Conservation (phyloP, 1,284 basidiomycete species). For the Porogramme epimiltina region DNA sequence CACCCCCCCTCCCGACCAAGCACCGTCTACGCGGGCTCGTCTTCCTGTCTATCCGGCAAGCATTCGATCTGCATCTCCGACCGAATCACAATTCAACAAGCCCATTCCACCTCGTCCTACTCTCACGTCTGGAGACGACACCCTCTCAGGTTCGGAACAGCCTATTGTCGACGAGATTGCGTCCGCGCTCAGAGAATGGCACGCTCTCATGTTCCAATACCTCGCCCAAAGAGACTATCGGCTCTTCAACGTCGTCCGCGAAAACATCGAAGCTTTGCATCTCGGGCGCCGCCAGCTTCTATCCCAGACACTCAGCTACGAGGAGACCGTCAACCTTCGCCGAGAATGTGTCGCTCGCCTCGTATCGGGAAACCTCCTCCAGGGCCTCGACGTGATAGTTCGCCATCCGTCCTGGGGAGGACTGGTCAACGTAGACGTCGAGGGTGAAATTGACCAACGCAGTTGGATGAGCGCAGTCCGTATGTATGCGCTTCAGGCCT, state of each 20-base stretch:
- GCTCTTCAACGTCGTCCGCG: slow-evolving; percentile 84
- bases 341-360: slow-evolving; percentile 88
- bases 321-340: slow-evolving; percentile 84
- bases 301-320: slow-evolving; percentile 84
- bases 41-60: slow-evolving; percentile 71
- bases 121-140: slow-evolving; percentile 92
- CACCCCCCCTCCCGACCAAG: slow-evolving; percentile 72
- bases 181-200: slow-evolving; percentile 95
- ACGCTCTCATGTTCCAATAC: slow-evolving; percentile 89
- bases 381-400: slow-evolving; percentile 94
- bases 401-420: slow-evolving; percentile 91
- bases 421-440: slow-evolving; percentile 83
- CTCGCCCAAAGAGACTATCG: slow-evolving; percentile 88
- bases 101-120: slow-evolving; percentile 91
- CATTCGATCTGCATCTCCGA: slow-evolving; percentile 57
- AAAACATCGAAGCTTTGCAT: slow-evolving; percentile 91
- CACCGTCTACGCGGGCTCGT: slow-evolving; percentile 67
- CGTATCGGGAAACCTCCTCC: slow-evolving; percentile 89
- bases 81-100: slow-evolving; percentile 67
- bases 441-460: slow-evolving; percentile 71
- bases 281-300: slow-evolving; percentile 88
- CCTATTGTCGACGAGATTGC: slow-evolving; percentile 98
- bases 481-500: slow-evolving; percentile 87
- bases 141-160: slow-evolving; percentile 77
- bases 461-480: slow-evolving; percentile 86